Percentiles rank a stretch among this genome's conserved stretches.
These are phyloP conservation scores for Acacia confusa DNA, from an alignment of 306 rosid species.

Conservation along the genomic window DNA sequence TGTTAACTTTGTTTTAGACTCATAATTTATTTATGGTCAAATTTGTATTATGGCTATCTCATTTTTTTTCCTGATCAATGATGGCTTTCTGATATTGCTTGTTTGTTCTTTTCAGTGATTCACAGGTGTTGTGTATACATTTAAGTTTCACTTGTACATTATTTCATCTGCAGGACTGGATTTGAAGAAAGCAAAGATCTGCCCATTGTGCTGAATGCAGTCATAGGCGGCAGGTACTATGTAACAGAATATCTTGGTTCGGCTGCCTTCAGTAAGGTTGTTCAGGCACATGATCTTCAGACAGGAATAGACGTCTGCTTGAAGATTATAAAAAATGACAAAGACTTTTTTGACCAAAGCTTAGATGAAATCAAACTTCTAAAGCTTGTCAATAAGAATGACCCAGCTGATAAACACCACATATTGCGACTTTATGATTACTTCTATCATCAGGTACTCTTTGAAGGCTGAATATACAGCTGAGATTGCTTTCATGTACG, in stretches of 20 bases:
- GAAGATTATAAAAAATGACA: conserved; percentile 96
- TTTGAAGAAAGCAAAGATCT: conserved; percentile 97
- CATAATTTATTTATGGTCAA: conserved; percentile 10
- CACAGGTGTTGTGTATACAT: conserved; percentile 30
- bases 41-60: neutral
- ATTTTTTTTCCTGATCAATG: neutral
- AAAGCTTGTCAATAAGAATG: conserved; percentile 91
- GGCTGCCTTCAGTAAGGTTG: conserved; percentile 95
- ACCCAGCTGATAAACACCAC: conserved; percentile 77
- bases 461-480: neutral
- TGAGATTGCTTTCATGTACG: conserved; percentile 10
- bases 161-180: conserved; percentile 80
- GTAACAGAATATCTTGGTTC: conserved; percentile 93
- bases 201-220: conserved; percentile 75
- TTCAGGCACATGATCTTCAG: conserved; percentile 94
- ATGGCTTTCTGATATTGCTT: conserved; percentile 5
- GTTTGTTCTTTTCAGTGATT: neutral
- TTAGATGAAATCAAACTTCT: conserved; percentile 96
- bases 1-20: conserved; percentile 16
- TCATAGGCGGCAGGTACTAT: conserved; percentile 87
- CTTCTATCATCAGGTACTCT: conserved; percentile 88
- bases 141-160: conserved; percentile 40
- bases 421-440: conserved; percentile 92
- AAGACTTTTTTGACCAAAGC: conserved; percentile 97
- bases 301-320: conserved; percentile 89